These are phyloP conservation scores for Flaveria linearis DNA, from an alignment of 129 eudicot genomes.

Conservation along the genomic window DNA sequence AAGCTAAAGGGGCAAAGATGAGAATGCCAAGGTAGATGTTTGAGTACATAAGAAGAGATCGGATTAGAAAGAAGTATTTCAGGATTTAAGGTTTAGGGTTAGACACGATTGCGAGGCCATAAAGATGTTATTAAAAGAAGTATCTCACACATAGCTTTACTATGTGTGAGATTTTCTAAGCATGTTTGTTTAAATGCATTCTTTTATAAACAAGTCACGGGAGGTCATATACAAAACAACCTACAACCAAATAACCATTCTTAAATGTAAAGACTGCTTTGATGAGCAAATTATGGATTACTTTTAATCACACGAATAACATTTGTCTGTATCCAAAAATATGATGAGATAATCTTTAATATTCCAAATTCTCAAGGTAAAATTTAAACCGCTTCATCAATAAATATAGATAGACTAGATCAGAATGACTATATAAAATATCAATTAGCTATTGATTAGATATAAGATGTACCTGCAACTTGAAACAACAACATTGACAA, in stretches of 20 bases:
- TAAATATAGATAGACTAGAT: background rate
- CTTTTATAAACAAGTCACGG: background rate
- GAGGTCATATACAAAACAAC: background rate
- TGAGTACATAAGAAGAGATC: too few species aligned
- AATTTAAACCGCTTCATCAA: background rate
- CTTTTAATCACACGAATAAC: background rate
- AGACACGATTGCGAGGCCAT: too few species aligned
- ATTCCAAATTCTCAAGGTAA: background rate
- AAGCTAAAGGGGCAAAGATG: too few species aligned
- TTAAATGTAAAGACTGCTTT: background rate
- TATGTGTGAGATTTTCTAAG: too few species aligned
- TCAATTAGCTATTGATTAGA: background rate
- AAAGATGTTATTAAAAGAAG: too few species aligned
- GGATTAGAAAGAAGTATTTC: too few species aligned
- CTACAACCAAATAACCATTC: background rate
- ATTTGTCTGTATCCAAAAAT: background rate
- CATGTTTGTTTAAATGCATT: background rate
- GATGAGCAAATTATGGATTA: background rate
- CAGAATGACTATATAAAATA: background rate
- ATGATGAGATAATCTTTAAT: background rate
- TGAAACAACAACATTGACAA: constrained; percentile 54
- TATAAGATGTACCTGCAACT: constrained; percentile 56
- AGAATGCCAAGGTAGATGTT: too few species aligned
- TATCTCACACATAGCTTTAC: too few species aligned
- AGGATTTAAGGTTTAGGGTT: too few species aligned